A percentile compares a stretch with the other conserved stretches of the same genome.
Conservation (phyloP, 768 basidiomycete genomes). For the Obba rivulosa region DNA sequence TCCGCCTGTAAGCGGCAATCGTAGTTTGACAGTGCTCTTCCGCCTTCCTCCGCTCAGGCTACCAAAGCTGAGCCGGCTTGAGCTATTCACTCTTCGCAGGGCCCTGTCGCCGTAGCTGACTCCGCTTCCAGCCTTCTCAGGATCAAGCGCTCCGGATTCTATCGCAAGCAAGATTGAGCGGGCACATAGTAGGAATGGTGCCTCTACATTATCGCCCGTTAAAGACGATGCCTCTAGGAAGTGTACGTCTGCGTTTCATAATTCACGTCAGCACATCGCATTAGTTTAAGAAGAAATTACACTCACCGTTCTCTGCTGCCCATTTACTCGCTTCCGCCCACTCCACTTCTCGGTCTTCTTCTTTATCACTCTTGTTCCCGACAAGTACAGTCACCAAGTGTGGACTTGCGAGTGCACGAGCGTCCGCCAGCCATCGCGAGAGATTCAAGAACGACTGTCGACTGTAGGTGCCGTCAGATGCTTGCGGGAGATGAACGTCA, state of each 20-base stretch:
- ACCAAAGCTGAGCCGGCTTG: conserved; percentile 84
- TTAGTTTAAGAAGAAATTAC: neutral
- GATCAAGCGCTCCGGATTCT: conserved; percentile 86
- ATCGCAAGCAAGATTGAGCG: conserved; percentile 86
- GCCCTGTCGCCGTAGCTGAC: conserved; percentile 96
- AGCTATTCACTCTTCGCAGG: conserved; percentile 83
- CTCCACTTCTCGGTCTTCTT: conserved; percentile 93
- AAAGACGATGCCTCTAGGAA: conserved; percentile 93
- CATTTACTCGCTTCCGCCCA: conserved; percentile 93
- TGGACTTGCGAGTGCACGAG: conserved; percentile 86
- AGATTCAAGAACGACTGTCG: conserved; percentile 84
- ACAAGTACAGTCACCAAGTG: conserved; percentile 87
- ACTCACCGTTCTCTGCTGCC: conserved; percentile 90
- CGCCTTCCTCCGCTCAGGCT: conserved; percentile 67
- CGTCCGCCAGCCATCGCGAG: conserved; percentile 89
- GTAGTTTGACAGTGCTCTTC: conserved; percentile 53
- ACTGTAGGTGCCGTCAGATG: conserved; percentile 35
- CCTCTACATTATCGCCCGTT: conserved; percentile 89
- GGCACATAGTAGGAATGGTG: conserved; percentile 85
- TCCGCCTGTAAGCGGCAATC: conserved; percentile 45
- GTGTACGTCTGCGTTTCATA: conserved; percentile 77
- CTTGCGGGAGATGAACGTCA: conserved; percentile 6
- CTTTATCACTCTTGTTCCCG: conserved; percentile 92
- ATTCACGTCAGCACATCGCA: conserved; percentile 4
- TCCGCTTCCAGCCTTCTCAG: conserved; percentile 91